Evolutionary conservation across 768 basidiomycete genomes (phyloP), one percentile per base, ranked within the genome.

Genomic region (Multifurca ochricompacta): DNA sequence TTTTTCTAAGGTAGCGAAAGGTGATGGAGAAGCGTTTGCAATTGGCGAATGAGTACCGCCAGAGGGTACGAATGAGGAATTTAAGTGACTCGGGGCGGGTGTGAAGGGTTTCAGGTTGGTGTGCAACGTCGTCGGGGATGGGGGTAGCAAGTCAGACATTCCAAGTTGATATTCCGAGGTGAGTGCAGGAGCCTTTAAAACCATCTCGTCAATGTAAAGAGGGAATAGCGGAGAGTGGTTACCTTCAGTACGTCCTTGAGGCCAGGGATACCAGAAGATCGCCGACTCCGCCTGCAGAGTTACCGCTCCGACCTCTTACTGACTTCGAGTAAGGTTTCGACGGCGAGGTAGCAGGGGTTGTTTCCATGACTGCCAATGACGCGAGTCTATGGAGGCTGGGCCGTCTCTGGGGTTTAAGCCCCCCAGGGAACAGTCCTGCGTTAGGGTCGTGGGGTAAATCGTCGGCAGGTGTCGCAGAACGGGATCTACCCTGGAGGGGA

Each of bases 211-310:
- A 45, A 35, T 42, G 32, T 32, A 36, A 30, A 55, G n/a, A 18
- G 11, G 14, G 28, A 18, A 6, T 30, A 34, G 25, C 31, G 44
- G 37, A 27, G 19, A 30, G 43, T 9, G 54, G 52, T 41, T 65
- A 83, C 85, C 79, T 87, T 87, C 25, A 87, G 67, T 16, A 85
- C 82, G 63, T 89, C 85, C 63, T 82, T 87, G 30, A 87, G 69
- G 3, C 80, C 83, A 1, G 83, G 82, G 0, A 81, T 68, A 23
- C 72, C 70, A 34, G 73, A 59, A 64, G 51, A 51, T 73, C 64
- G 51, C 73, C 66, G 52, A 69, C 63, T 60, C 68, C 64, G 48
- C 75, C 74, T 1, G 72, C 70, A 23, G 77, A 73, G 53, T 74
- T 77, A 4, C 77, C 78, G 32, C 75, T 78, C 43, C 78, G 70